Conservation (phyloP, 2,329 filamentous ascomycete species). For the Calcarisporium arbuscula region DNA sequence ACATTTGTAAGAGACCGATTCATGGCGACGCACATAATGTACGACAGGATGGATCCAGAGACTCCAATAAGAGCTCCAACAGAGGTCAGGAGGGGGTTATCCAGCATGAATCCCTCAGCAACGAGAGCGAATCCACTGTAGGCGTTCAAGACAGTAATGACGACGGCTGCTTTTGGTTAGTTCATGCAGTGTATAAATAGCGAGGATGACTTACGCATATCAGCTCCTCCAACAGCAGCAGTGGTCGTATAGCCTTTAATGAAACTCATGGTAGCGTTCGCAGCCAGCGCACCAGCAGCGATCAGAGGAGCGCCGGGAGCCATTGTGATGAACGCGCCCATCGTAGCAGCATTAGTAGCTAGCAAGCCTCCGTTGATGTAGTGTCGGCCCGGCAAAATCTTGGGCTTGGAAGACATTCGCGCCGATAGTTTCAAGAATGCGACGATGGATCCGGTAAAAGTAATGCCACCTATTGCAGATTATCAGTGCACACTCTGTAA, state of each 20-base stretch:
- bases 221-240: conserved; percentile 82
- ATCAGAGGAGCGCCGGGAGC: conserved; percentile 73
- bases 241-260: conserved; percentile 84
- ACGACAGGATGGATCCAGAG: conserved; percentile 81
- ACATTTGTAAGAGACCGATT: conserved; percentile 87
- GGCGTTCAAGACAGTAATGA: conserved; percentile 84
- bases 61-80: conserved; percentile 85
- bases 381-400: conserved; percentile 67
- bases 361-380: conserved; percentile 68
- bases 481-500: not conserved
- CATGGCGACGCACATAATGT: conserved; percentile 86
- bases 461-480: conserved; percentile 56
- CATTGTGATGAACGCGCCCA: conserved; percentile 78
- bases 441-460: conserved; percentile 85
- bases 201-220: conserved; percentile 58
- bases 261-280: conserved; percentile 73
- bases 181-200: not conserved
- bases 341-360: conserved; percentile 70
- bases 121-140: conserved; percentile 89
- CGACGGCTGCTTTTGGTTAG: conserved; percentile 48
- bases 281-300: conserved; percentile 69
- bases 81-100: conserved; percentile 77
- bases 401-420: conserved; percentile 72
- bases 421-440: conserved; percentile 84
- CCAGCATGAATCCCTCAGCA: conserved; percentile 86